Evolutionary conservation across 2,329 filamentous ascomycete species (phyloP), one percentile per base, ranked within the genome.

Genomic region (Magnaporthiopsis rhizophila): DNA sequence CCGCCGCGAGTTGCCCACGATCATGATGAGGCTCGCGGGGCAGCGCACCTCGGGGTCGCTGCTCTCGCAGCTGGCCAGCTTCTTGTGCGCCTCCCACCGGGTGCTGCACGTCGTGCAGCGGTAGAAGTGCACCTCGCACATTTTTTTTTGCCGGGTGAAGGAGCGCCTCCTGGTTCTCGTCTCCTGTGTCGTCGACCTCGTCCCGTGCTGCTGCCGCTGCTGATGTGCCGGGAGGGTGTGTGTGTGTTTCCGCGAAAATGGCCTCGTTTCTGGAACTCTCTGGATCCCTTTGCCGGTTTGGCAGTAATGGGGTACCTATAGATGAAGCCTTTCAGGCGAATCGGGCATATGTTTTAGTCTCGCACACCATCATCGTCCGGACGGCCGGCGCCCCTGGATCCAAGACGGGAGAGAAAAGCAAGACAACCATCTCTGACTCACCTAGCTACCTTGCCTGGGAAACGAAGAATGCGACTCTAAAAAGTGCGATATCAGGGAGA

Each of bases 91-190:
- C 61, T 71, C 70, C 74, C 75, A 77, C 21, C 68, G 69, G 32
- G 56, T 65, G 58, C 71, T 72, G 69, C 76, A 78, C 13, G 64
- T 59, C 62, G 13, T 64, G 66, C 76, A 78, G 36, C 69, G 71
- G 64, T 74, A 70, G 50, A 70, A 69, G 63, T 76, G 74, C 50
- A 77, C 68, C 61, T 78, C 75, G 67, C 76, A 78, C 75, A 77
- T 77, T 63, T 26, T 24, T 26, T 24, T 9, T 8, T 11, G 34
- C 2, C 34, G 34, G 8, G 34, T 36, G 34, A 7, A 30, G 30
- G 21, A 13, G 30, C 7, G 3, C 24, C 18, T 8, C 53, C 13
- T 62, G 7, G 2, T 21, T 38, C 15, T 61, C 38, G 45, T 15
- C 18, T n/a, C 5, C 30, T 50, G 28, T 26, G 24, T 18, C 15